Percentiles rank a stretch among this genome's conserved stretches.
These are phyloP conservation scores for Epichloe coenophiala DNA, from an alignment of 2,329 filamentous ascomycete species.

Conservation along the genomic window DNA sequence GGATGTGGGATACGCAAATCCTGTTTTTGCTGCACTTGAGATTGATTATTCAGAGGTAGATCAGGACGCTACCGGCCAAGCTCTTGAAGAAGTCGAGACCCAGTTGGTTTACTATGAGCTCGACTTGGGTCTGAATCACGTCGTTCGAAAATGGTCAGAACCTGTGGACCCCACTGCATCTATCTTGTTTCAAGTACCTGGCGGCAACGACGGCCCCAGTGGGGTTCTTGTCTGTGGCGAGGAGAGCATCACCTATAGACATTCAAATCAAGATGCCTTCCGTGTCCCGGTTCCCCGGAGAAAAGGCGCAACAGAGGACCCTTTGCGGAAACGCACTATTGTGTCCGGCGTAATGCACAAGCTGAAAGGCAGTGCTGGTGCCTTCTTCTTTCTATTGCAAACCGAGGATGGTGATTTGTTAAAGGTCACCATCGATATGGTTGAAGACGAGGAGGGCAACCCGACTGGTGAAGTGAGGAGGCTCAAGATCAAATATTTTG, in stretches of 20 bases:
- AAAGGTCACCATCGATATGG: slow-evolving; percentile 88
- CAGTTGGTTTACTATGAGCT: slow-evolving; percentile 94
- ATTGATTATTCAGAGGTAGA: slow-evolving; percentile 87
- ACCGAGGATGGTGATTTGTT: slow-evolving; percentile 97
- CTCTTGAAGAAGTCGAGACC: slow-evolving; percentile 72
- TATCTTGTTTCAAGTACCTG: slow-evolving; percentile 87
- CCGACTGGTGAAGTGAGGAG: slow-evolving; percentile 68
- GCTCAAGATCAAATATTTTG: slow-evolving; percentile 94
- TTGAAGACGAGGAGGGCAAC: slow-evolving; percentile 64
- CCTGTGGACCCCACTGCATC: slow-evolving; percentile 81
- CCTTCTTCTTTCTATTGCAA: slow-evolving; percentile 94
- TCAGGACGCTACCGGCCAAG: slow-evolving; percentile 76
- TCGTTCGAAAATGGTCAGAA: slow-evolving; percentile 93
- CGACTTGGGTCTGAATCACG: slow-evolving; percentile 90
- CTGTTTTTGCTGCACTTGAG: slow-evolving; percentile 89
- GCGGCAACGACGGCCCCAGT: slow-evolving; percentile 83
- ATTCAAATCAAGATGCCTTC: slow-evolving; percentile 84
- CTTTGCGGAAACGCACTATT: slow-evolving; percentile 75
- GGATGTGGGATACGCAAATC: slow-evolving; percentile 94
- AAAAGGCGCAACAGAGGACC: slow-evolving; percentile 80
- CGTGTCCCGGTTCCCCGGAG: slow-evolving; percentile 80
- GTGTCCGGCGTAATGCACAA: slow-evolving; percentile 95
- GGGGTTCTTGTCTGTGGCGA: slow-evolving; percentile 91
- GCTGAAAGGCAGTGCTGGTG: slow-evolving; percentile 65
- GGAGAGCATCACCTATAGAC: slow-evolving; percentile 92